Conservation (phyloP, 805 yeast species). For the Lipomyces sp. region DNA sequence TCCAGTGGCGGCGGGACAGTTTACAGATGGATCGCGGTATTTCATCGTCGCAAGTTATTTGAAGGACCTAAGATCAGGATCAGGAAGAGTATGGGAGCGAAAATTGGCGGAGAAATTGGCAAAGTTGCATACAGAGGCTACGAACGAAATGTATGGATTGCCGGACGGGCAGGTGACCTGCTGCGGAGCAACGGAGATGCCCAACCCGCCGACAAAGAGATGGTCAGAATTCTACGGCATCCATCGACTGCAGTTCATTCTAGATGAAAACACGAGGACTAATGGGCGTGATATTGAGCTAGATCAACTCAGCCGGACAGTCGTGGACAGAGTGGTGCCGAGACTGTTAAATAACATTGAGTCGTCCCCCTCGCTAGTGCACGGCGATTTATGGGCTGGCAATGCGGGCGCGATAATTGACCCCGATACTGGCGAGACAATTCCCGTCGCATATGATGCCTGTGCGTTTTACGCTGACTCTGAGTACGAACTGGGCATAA, state of each 20-base stretch:
- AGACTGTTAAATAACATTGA: conserved; percentile 13
- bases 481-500: conserved; percentile 37
- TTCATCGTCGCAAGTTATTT: conserved; percentile 22
- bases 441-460: conserved; percentile 33
- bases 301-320: conserved; percentile 11
- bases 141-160: conserved; percentile 23
- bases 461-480: conserved; percentile 35
- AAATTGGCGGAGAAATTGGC: conserved; percentile 26
- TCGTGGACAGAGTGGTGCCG: conserved; percentile 26
- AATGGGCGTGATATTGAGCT: conserved; percentile 26
- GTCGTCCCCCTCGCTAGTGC: conserved; percentile 31
- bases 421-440: neutral
- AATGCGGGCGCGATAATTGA: conserved; percentile 26
- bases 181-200: conserved; percentile 33
- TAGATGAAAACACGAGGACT: conserved; percentile 23
- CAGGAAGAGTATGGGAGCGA: conserved; percentile 23
- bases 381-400: conserved; percentile 37
- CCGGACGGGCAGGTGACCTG: conserved; percentile 28
- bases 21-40: conserved; percentile 7
- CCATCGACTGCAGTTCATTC: conserved; percentile 23
- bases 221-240: conserved; percentile 31
- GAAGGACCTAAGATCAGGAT: conserved; percentile 16
- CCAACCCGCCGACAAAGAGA: conserved; percentile 29
- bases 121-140: conserved; percentile 11
- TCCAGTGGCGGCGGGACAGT: conserved; percentile 18